These are phyloP conservation scores for Coemansia sp. DNA, from an alignment of 192 early-diverging fungal species.

Conservation along the genomic window DNA sequence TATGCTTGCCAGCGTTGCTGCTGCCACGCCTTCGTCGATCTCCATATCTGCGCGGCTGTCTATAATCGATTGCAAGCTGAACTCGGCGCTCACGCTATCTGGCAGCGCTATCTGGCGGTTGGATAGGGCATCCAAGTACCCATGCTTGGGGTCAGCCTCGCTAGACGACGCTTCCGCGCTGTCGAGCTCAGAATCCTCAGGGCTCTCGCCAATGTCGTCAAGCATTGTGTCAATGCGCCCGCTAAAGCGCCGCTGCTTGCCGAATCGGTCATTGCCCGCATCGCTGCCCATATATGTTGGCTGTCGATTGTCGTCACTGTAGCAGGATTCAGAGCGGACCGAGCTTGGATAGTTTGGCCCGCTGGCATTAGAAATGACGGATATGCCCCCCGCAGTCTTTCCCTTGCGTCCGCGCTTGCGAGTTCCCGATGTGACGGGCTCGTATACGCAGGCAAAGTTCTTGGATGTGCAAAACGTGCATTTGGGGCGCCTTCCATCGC, in stretches of 20 bases:
- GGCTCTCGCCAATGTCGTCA: constrained; percentile 6
- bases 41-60: constrained; percentile 12
- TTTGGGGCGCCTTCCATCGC: constrained; percentile 44
- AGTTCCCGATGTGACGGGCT: constrained; percentile 21
- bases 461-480: constrained; percentile 46
- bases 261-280: background rate
- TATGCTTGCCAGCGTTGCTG: constrained; percentile 12
- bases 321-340: constrained; percentile 8
- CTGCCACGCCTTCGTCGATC: constrained; percentile 12
- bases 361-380: background rate
- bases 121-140: constrained; percentile 33
- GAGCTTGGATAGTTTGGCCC: background rate
- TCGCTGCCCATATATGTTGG: background rate
- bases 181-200: constrained; percentile 14
- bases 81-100: constrained; percentile 12
- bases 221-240: background rate
- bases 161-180: constrained; percentile 17
- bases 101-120: constrained; percentile 49
- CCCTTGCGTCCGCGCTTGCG: constrained; percentile 38
- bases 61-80: constrained; percentile 13
- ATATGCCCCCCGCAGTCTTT: constrained; percentile 14
- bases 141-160: constrained; percentile 8
- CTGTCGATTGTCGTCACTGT: constrained; percentile 10
- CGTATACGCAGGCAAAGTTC: constrained; percentile 39
- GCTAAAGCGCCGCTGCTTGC: constrained; percentile 17